Conservation (phyloP, 371 early-diverging fungal genomes). For the Actinomortierella wolfii region DNA sequence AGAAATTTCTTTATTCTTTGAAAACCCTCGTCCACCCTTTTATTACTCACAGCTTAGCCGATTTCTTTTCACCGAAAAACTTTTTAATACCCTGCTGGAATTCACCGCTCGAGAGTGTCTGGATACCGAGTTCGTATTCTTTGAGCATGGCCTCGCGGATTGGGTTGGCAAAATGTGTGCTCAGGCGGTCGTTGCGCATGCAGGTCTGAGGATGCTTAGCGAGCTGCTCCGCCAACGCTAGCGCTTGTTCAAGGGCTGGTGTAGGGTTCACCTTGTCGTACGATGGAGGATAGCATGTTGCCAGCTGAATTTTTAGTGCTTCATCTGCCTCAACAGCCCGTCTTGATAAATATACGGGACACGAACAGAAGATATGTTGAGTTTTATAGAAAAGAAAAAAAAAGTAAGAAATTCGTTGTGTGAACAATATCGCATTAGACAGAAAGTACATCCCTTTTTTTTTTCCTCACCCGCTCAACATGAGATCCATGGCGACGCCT, state of each 20-base stretch:
- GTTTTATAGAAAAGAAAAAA: not conserved
- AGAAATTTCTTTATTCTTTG: not conserved
- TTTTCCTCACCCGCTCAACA: constrained; percentile 45
- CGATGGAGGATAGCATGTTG: constrained; percentile 33
- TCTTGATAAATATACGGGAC: constrained; percentile 10
- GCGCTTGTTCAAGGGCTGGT: constrained; percentile 43
- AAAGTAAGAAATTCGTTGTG: not conserved
- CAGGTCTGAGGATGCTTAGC: constrained; percentile 49
- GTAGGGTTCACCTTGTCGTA: constrained; percentile 20
- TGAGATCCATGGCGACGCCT: constrained; percentile 52
- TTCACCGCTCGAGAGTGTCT: constrained; percentile 44
- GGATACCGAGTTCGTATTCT: constrained; percentile 45
- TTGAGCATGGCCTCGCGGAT: constrained; percentile 46
- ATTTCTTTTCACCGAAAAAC: constrained; percentile 27
- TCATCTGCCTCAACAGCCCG: constrained; percentile 49
- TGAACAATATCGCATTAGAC: no score
- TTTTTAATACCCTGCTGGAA: constrained; percentile 27
- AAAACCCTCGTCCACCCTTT: not conserved
- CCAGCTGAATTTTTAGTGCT: constrained; percentile 39
- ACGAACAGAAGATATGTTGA: not conserved
- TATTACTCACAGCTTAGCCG: constrained; percentile 5
- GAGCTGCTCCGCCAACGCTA: constrained; percentile 33
- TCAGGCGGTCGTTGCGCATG: constrained; percentile 49
- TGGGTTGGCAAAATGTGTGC: constrained; percentile 28
- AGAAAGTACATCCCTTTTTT: no score